Percentiles rank a stretch among this genome's conserved stretches.
phyloP scores from a whole-genome alignment of 139 green algal species.

The Chlamydomonas asymmetrica region DNA sequence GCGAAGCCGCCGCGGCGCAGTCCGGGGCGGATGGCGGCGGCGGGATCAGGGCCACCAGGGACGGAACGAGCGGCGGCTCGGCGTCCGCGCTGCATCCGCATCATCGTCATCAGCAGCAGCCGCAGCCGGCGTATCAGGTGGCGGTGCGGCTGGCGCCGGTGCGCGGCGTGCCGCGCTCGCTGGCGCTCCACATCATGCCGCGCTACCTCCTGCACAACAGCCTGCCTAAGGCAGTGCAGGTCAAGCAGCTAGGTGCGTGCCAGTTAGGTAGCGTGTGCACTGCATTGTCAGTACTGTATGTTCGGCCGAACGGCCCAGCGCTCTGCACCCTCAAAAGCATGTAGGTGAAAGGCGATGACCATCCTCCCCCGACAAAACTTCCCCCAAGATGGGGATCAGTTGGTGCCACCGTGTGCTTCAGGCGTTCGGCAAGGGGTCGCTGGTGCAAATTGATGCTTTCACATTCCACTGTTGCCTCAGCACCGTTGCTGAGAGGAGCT shows the following conservation, averaged over 20 bases:
- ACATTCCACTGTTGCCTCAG: too few species aligned
- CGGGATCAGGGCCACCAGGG: not conserved
- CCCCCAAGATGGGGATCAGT: too few species aligned
- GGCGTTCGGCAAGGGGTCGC: too few species aligned
- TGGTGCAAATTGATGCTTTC: too few species aligned
- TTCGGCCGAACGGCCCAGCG: too few species aligned
- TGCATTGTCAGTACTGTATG: too few species aligned
- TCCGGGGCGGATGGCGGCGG: conserved; percentile 2
- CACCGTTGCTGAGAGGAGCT: too few species aligned
- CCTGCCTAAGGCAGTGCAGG: conserved; percentile 63
- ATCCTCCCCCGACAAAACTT: too few species aligned
- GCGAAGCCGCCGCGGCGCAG: not conserved
- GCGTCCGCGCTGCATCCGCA: not conserved
- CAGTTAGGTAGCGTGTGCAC: too few species aligned
- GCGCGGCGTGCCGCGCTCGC: conserved; percentile 2
- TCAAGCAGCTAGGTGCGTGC: conserved; percentile 55
- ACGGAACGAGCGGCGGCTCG: conserved; percentile 11
- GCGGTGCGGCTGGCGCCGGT: not conserved
- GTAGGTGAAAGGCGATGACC: too few species aligned
- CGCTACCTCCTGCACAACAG: conserved; percentile 77
- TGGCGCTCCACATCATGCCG: conserved; percentile 73
- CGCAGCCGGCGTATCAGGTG: not conserved
- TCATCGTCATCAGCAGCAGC: not conserved
- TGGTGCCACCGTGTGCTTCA: too few species aligned
- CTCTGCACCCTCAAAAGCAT: too few species aligned